phyloP scores from a whole-genome alignment of 2,329 filamentous ascomycete genomes.

The Paecilomyces sp. region DNA sequence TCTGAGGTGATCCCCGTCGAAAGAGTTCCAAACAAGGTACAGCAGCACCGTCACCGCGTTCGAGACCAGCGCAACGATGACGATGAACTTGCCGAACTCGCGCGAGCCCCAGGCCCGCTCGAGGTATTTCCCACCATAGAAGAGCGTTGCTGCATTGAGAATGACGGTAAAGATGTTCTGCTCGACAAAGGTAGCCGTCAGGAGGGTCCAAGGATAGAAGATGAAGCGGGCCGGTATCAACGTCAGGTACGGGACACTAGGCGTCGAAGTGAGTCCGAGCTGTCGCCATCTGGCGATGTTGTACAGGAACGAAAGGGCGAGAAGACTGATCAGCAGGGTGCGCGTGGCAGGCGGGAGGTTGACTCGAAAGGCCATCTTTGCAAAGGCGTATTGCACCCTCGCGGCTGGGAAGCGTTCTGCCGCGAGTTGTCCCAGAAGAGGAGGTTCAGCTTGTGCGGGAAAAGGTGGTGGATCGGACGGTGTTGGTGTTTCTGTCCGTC shows the following conservation, averaged over 20 bases:
- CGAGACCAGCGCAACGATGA: constrained; percentile 69
- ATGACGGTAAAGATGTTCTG: constrained; percentile 82
- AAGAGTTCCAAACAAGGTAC: constrained; percentile 64
- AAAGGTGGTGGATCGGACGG: constrained; percentile 4
- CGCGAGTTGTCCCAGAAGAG: constrained; percentile 11
- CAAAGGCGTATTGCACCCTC: constrained; percentile 12
- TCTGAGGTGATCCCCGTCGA: constrained; percentile 43
- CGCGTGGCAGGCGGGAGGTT: constrained; percentile 91
- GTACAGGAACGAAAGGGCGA: constrained; percentile 68
- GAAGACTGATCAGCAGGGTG: constrained; percentile 65
- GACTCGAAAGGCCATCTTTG: constrained; percentile 69
- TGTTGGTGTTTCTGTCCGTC: background rate
- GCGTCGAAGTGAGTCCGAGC: constrained; percentile 60
- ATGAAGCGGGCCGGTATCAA: constrained; percentile 77
- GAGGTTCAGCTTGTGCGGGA: constrained; percentile 7
- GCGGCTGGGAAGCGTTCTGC: constrained; percentile 13
- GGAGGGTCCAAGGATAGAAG: constrained; percentile 86
- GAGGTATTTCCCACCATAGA: constrained; percentile 88
- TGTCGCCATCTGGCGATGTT: constrained; percentile 57
- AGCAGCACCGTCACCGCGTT: constrained; percentile 68
- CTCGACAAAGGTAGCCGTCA: constrained; percentile 82
- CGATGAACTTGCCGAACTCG: constrained; percentile 85
- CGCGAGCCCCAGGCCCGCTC: constrained; percentile 91
- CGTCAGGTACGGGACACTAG: constrained; percentile 77
- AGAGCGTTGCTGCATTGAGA: constrained; percentile 70